A percentile compares a stretch with the other conserved stretches of the same genome.
Evolutionary conservation across 371 early-diverging fungal genomes (phyloP).

Genomic region (Rhizopus sp.): DNA sequence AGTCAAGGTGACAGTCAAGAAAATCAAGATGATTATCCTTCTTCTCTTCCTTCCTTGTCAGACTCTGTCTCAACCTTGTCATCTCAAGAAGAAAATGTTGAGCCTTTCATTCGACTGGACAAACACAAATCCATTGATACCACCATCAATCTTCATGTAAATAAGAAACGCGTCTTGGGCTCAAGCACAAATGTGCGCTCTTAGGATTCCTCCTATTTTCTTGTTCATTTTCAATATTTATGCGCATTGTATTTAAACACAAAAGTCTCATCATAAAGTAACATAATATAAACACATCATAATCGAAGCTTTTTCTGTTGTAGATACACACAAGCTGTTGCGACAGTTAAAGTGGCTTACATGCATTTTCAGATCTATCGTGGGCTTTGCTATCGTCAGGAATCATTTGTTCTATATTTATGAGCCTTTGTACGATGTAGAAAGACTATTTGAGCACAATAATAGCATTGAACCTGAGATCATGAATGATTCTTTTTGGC

Average conservation of each 20-base stretch:
- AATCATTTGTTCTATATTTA: too few relatives aligned
- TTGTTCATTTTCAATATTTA: neutral
- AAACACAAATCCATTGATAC: neutral
- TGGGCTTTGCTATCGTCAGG: too few relatives aligned
- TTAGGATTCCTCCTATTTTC: neutral
- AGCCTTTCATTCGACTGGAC: neutral
- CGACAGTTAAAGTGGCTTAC: too few relatives aligned
- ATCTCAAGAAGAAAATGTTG: neutral
- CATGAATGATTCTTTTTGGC: too few relatives aligned
- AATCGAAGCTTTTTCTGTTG: too few relatives aligned
- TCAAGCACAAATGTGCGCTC: neutral
- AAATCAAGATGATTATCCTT: neutral
- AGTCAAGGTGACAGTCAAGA: neutral
- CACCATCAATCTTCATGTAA: neutral
- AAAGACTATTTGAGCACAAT: too few relatives aligned
- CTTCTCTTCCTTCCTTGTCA: neutral
- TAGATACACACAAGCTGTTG: too few relatives aligned
- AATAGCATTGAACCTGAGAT: too few relatives aligned
- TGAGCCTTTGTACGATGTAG: too few relatives aligned
- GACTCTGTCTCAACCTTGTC: neutral
- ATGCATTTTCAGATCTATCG: too few relatives aligned
- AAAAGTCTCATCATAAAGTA: too few relatives aligned
- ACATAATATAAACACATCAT: too few relatives aligned
- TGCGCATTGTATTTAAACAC: neutral
- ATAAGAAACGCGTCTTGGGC: neutral